Base-by-base conservation (phyloP, 78 protist genomes). In the Thecamonas trahens region DNA sequence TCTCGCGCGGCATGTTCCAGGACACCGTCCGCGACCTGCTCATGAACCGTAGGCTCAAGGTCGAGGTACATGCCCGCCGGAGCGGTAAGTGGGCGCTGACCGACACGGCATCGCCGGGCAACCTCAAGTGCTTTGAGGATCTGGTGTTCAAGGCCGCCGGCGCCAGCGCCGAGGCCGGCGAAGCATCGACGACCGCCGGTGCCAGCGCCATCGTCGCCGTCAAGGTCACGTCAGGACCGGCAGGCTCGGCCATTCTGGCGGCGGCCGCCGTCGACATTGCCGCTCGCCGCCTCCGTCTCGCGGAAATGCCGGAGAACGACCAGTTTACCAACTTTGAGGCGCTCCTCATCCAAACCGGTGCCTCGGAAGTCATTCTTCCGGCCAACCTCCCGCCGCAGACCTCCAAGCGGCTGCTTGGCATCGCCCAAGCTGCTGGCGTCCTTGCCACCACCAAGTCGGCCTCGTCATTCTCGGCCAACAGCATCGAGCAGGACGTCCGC, bases 251-350 rank as follows among this genome's bases (percentile, higher is more conserved):
- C 62, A 35, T 58, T 18, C 22, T 9, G 62, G 24, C 52, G 52
- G 52, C 52, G n/a, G 20, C 52, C n/a, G n/a, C 4, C 52, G 52
- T 15, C 52, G n/a, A 8, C 52, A 45, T 9, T 39, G 45, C 72
- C 8, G 24, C 0, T 13, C 52, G 54, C 38, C 0, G 18, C 29
- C 3, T 84, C 4, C 37, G 72, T 8, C 49, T 71, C 5, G 35
- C 67, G 35, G 83, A 85, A 61, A 58, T 83, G 28, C 31, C 11
- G 35, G 90, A 83, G 64, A 74, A 57, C 67, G 89, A 77, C 38
- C 83, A 72, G 40, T 76, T 85, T 11, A 39, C 76, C 28, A 76
- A 67, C 47, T 44, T 83, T 22, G 83, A 80, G 52, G 72, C 45
- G 45, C 45, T 40, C 20, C 20, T 9, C 9, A 40, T 40, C 45